Conservation (phyloP, 495 filamentous ascomycete genomes). For the Penicillium chermesinum region DNA sequence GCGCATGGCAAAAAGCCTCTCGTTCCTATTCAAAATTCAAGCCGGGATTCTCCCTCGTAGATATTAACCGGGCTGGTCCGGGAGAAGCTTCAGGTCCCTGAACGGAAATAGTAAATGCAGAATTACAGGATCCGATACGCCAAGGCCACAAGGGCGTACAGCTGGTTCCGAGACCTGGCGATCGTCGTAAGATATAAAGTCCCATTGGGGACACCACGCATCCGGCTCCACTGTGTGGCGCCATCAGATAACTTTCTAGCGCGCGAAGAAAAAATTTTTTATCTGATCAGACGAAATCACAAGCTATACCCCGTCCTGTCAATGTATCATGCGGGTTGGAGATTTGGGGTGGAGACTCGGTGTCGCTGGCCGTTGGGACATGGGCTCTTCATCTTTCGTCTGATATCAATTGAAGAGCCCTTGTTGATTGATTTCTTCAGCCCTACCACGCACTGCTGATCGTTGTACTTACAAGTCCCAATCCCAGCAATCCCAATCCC, state of each 20-base stretch:
- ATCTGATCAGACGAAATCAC: constrained; percentile 35
- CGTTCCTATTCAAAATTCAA: background rate
- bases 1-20: background rate
- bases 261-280: constrained; percentile 23
- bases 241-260: constrained; percentile 30
- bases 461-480: too few species aligned
- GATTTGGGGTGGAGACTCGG: too few species aligned
- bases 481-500: too few species aligned
- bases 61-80: background rate
- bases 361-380: too few species aligned
- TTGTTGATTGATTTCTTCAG: too few species aligned
- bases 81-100: background rate
- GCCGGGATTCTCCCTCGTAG: background rate
- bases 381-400: too few species aligned
- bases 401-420: too few species aligned
- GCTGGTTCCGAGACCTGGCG: background rate
- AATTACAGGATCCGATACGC: background rate
- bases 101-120: background rate
- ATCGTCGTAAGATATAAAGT: too few species aligned
- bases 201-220: constrained; percentile 1
- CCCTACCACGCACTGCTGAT: too few species aligned
- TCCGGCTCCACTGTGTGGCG: constrained; percentile 25
- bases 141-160: background rate
- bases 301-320: background rate
- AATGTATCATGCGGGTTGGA: too few species aligned